phyloP scores from a whole-genome alignment of 1,284 basidiomycete species.

The Trichosporon sp. region DNA sequence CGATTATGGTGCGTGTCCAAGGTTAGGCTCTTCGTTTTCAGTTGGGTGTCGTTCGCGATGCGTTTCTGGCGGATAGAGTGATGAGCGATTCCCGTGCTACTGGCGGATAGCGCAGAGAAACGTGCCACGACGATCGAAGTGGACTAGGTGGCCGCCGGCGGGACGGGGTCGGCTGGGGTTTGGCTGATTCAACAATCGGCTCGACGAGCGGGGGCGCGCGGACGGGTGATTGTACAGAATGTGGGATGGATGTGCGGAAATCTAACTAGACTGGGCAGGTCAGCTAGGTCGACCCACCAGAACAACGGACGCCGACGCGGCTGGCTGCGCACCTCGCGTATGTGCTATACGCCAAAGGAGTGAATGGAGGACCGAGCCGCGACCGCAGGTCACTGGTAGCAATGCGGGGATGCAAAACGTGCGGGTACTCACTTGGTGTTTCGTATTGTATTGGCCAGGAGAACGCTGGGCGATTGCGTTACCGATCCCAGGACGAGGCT shows the following conservation, averaged over 20 bases:
- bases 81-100: not conserved
- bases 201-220: not conserved
- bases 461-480: conserved; percentile 3
- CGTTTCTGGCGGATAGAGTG: not conserved
- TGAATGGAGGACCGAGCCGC: not conserved
- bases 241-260: not conserved
- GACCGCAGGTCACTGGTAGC: not conserved
- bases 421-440: conserved; percentile 3
- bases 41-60: not conserved
- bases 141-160: not conserved
- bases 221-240: not conserved
- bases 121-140: conserved; percentile 1
- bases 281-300: not conserved
- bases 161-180: not conserved
- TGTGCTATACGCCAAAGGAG: not conserved
- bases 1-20: not conserved
- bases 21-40: not conserved
- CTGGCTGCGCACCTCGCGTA: not conserved
- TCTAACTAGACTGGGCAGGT: not conserved
- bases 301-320: not conserved
- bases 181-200: not conserved
- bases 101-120: not conserved
- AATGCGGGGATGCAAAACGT: not conserved
- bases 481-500: not conserved
- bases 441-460: conserved; percentile 6